phyloP scores from a whole-genome alignment of 768 basidiomycete species.

The Amanita jacksonii region DNA sequence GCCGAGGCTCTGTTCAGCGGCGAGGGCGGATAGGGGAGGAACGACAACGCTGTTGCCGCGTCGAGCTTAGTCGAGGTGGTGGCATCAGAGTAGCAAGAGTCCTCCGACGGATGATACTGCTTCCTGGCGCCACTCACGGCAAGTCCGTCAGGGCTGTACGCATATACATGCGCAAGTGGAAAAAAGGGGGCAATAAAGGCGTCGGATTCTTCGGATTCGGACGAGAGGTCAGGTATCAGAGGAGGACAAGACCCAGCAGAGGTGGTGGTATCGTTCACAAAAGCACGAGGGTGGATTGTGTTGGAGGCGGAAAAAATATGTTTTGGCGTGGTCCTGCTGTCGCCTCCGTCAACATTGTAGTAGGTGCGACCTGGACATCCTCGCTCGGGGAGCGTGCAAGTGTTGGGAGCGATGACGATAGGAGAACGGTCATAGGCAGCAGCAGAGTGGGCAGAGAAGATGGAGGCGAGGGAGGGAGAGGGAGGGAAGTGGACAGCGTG shows the following conservation, averaged over 20 bases:
- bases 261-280: slow-evolving; percentile 18
- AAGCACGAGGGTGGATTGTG: slow-evolving; percentile 38
- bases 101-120: slow-evolving; percentile 10
- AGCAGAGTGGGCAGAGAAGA: slow-evolving; percentile 44
- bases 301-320: slow-evolving; percentile 20
- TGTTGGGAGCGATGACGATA: slow-evolving; percentile 62
- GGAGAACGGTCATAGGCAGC: slow-evolving; percentile 73
- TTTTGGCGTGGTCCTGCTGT: slow-evolving; percentile 10
- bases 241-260: slow-evolving; percentile 27
- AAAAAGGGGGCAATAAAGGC: slow-evolving; percentile 29
- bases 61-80: slow-evolving; percentile 1
- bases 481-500: slow-evolving; percentile 43
- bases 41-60: slow-evolving; percentile 20
- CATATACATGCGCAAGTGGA: slow-evolving; percentile 5
- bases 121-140: slow-evolving; percentile 14
- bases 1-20: slow-evolving; percentile 10
- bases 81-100: slow-evolving; percentile 10
- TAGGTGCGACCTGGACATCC: slow-evolving; percentile 71
- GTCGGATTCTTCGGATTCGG: slow-evolving; percentile 60
- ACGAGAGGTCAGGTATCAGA: slow-evolving; percentile 53
- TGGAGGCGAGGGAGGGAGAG: slow-evolving; percentile 40
- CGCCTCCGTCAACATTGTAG: slow-evolving; percentile 30
- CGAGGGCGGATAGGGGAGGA: slow-evolving; percentile 28
- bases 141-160: slow-evolving; percentile 18
- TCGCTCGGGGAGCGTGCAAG: slow-evolving; percentile 69